phyloP scores from a whole-genome alignment of 208 protist species.

The Wallacemonas collosoma region DNA sequence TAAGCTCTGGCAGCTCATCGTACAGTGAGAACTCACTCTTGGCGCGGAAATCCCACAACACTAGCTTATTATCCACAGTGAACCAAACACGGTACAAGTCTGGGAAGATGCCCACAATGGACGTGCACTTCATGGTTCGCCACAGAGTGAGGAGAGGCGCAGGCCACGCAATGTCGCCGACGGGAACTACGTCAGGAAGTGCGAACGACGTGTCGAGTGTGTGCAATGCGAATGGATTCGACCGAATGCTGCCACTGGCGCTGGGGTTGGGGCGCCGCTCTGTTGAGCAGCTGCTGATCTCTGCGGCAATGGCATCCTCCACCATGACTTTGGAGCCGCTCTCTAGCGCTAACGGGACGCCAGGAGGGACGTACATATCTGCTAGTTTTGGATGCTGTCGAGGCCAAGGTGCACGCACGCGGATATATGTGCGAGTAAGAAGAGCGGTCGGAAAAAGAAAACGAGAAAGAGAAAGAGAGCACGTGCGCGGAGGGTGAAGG shows the following conservation, averaged over 20 bases:
- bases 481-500: too few species aligned
- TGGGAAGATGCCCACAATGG: constrained; percentile 78
- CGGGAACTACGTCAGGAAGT: constrained; percentile 76
- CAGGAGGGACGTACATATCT: constrained; percentile 15
- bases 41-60: constrained; percentile 84
- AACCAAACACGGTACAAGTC: constrained; percentile 80
- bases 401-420: too few species aligned
- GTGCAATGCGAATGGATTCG: constrained; percentile 62
- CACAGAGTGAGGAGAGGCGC: constrained; percentile 65
- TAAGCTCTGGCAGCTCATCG: constrained; percentile 85
- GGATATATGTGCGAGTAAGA: too few species aligned
- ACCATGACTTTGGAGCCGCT: constrained; percentile 33
- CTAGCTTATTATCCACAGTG: constrained; percentile 82
- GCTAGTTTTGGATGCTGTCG: background rate
- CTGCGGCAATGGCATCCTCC: constrained; percentile 62
- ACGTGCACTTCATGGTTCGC: constrained; percentile 68
- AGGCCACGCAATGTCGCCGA: constrained; percentile 75
- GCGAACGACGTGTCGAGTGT: constrained; percentile 76
- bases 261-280: constrained; percentile 45
- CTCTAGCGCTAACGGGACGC: background rate
- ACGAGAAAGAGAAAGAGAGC: too few species aligned
- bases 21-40: constrained; percentile 79
- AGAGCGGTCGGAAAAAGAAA: too few species aligned
- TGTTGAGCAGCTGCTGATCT: constrained; percentile 39
- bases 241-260: constrained; percentile 56